These are phyloP conservation scores for Pseudognaphalium luteoalbum DNA, from an alignment of 129 eudicot genomes.

Conservation along the genomic window DNA sequence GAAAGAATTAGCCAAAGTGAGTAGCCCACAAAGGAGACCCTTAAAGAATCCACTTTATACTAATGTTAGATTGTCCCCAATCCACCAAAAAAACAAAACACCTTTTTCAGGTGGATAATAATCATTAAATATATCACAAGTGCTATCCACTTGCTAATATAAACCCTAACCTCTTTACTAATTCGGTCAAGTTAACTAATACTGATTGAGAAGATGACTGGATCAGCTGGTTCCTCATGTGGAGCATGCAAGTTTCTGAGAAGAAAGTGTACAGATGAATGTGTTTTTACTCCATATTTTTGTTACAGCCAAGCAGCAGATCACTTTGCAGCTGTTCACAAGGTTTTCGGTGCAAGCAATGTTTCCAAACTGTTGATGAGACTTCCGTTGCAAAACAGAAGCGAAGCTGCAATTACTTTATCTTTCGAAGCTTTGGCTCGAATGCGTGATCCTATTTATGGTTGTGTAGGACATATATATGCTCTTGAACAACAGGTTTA, in stretches of 20 bases:
- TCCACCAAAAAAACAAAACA: slow-evolving; percentile 20
- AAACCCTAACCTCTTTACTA: background rate
- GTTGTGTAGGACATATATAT: slow-evolving; percentile 77
- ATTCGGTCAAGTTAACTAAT: background rate
- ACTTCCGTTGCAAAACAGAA: slow-evolving; percentile 55
- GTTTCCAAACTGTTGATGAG: slow-evolving; percentile 63
- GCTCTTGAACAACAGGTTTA: slow-evolving; percentile 80
- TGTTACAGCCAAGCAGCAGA: slow-evolving; percentile 55
- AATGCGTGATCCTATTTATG: slow-evolving; percentile 78
- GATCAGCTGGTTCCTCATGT: slow-evolving; percentile 64
- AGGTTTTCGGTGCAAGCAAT: slow-evolving; percentile 95
- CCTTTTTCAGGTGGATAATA: slow-evolving; percentile 35
- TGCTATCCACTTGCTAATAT: background rate
- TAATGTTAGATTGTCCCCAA: slow-evolving; percentile 37
- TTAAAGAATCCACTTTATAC: slow-evolving; percentile 47
- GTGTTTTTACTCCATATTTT: slow-evolving; percentile 78
- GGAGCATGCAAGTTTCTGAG: slow-evolving; percentile 96
- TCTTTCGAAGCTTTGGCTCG: slow-evolving; percentile 84
- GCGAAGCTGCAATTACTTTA: slow-evolving; percentile 76
- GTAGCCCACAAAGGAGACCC: slow-evolving; percentile 90
- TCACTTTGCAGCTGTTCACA: slow-evolving; percentile 79
- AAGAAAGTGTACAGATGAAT: slow-evolving; percentile 68
- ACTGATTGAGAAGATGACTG: slow-evolving; percentile 52
- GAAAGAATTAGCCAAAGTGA: slow-evolving; percentile 43
- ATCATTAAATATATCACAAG: slow-evolving; percentile 9